These are phyloP conservation scores for Candida quercuum DNA, from an alignment of 805 yeast species.

Conservation along the genomic window DNA sequence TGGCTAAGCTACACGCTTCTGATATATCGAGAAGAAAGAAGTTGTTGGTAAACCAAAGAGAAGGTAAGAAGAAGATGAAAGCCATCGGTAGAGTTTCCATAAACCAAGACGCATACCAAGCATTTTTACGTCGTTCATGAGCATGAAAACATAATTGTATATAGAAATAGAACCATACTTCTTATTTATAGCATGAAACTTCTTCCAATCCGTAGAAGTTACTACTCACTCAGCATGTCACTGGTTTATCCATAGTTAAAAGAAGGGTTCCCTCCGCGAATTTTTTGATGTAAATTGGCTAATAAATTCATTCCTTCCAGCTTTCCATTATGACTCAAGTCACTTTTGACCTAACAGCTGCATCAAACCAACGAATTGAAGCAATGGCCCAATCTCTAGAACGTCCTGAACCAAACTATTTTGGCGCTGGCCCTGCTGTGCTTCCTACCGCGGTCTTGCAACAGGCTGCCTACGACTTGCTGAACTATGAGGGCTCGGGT, in stretches of 20 bases:
- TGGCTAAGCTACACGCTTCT: constrained; percentile 88
- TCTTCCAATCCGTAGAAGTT: too few relatives aligned
- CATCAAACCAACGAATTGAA: too few relatives aligned
- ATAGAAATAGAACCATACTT: background rate
- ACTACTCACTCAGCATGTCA: too few relatives aligned
- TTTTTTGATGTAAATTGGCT: too few relatives aligned
- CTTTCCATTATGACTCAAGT: too few relatives aligned
- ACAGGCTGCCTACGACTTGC: constrained; percentile 80
- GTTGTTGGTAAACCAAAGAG: constrained; percentile 81
- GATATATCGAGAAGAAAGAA: constrained; percentile 89
- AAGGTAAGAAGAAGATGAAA: constrained; percentile 85
- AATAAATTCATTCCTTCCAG: too few relatives aligned
- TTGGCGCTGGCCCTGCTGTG: constrained; percentile 99
- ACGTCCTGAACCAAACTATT: constrained; percentile 73
- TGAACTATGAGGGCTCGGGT: constrained; percentile 64
- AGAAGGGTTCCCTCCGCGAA: too few relatives aligned
- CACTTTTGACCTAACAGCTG: background rate
- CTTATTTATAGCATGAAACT: too few relatives aligned
- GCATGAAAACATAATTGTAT: background rate
- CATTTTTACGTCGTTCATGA: constrained; percentile 48
- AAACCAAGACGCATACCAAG: constrained; percentile 83
- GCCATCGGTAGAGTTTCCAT: constrained; percentile 73
- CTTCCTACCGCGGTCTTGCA: constrained; percentile 80
- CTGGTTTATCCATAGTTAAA: too few relatives aligned
- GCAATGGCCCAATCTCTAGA: constrained; percentile 30